Evolutionary conservation across 352 stramenopile genomes (phyloP).

Genomic region (Plasmopara halstedii): DNA sequence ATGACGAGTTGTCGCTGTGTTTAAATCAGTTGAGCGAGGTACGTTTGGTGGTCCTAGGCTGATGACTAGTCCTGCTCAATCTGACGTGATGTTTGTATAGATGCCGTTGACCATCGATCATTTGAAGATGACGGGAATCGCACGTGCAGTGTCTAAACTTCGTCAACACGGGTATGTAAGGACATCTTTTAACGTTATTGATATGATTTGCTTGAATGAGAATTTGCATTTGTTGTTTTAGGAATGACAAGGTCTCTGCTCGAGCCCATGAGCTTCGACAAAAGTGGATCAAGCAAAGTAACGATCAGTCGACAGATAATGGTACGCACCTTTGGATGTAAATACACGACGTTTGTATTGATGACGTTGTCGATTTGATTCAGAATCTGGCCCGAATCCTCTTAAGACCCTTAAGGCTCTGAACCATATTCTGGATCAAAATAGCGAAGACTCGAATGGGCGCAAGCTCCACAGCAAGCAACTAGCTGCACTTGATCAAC

Average conservation of each 20-base stretch:
- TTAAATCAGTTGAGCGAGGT: slow-evolving; percentile 49
- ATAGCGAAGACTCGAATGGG: slow-evolving; percentile 22
- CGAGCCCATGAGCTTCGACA: slow-evolving; percentile 56
- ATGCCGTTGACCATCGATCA: slow-evolving; percentile 54
- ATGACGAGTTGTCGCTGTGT: slow-evolving; percentile 59
- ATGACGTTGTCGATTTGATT: neutral
- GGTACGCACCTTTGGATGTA: slow-evolving; percentile 1
- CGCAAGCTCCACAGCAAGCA: slow-evolving; percentile 32
- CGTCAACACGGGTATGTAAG: slow-evolving; percentile 63
- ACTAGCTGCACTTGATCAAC: slow-evolving; percentile 41
- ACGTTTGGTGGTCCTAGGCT: too few relatives aligned
- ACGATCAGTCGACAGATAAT: slow-evolving; percentile 27
- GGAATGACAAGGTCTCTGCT: slow-evolving; percentile 74
- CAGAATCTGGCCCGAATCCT: slow-evolving; percentile 22
- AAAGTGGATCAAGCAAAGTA: slow-evolving; percentile 60
- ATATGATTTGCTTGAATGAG: too few relatives aligned
- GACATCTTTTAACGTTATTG: neutral
- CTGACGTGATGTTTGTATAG: slow-evolving; percentile 12
- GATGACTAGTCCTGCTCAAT: neutral
- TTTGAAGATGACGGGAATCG: slow-evolving; percentile 63
- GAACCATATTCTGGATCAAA: slow-evolving; percentile 44
- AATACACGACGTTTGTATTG: neutral
- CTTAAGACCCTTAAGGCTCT: slow-evolving; percentile 46
- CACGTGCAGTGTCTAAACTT: slow-evolving; percentile 50
- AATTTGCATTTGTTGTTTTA: slow-evolving; percentile 18